phyloP scores from a whole-genome alignment of 352 stramenopile genomes.

The Globisporangium middletonii region DNA sequence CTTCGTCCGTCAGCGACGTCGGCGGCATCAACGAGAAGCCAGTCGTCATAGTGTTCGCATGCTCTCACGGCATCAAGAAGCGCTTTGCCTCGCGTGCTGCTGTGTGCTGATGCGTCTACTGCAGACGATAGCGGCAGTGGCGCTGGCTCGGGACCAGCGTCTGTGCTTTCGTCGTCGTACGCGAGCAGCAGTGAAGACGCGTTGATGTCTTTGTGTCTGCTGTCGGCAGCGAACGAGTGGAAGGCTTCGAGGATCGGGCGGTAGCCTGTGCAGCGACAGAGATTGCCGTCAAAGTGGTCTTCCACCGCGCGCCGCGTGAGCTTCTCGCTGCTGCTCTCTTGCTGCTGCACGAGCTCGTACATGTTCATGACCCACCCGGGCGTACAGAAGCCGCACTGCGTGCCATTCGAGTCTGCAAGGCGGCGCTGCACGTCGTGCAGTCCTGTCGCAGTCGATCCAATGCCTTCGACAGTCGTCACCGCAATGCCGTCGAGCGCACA shows the following conservation, averaged over 20 bases:
- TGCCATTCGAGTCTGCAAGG: constrained; percentile 90
- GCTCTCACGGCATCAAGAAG: constrained; percentile 4
- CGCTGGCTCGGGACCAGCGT: too few species aligned
- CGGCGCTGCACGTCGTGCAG: constrained; percentile 81
- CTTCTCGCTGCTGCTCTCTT: constrained; percentile 42
- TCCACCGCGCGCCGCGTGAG: constrained; percentile 84
- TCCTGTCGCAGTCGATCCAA: constrained; percentile 30
- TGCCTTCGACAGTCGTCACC: constrained; percentile 83
- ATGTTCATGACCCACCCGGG: constrained; percentile 84
- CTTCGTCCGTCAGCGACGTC: constrained; percentile 12
- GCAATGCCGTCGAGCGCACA: constrained; percentile 77
- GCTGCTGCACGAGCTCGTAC: constrained; percentile 68
- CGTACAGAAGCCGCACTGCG: constrained; percentile 93
- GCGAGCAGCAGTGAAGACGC: constrained; percentile 2
- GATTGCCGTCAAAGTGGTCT: constrained; percentile 93
- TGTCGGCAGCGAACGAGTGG: constrained; percentile 7
- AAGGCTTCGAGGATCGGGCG: constrained; percentile 53
- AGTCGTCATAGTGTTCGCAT: constrained; percentile 26
- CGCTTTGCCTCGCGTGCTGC: background rate
- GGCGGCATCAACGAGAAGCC: constrained; percentile 19
- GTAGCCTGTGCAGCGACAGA: constrained; percentile 93
- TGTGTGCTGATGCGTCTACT: too few species aligned
- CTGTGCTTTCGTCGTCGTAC: constrained; percentile 5
- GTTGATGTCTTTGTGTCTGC: too few species aligned
- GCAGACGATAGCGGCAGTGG: too few species aligned